Evolutionary conservation across 495 filamentous ascomycete genomes (phyloP).

Genomic region (Chaetomium tenue): DNA sequence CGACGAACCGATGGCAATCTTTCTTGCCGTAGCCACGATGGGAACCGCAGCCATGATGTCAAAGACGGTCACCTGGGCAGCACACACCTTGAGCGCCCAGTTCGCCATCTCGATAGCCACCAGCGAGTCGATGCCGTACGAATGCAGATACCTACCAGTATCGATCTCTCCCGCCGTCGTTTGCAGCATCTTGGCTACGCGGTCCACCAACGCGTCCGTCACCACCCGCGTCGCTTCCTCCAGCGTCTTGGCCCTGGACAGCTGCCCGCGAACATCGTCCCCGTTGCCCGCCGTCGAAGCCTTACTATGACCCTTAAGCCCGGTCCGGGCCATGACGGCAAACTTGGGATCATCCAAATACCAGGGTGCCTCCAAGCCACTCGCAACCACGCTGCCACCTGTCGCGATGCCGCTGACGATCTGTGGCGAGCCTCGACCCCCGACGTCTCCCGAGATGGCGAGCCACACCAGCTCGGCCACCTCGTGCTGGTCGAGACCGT

Average conservation of each 20-base stretch:
- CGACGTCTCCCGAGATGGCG: background rate
- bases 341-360: background rate
- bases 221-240: background rate
- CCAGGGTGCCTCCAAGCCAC: background rate
- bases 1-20: background rate
- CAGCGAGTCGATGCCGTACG: constrained; percentile 48
- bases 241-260: background rate
- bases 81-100: constrained; percentile 26
- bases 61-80: background rate
- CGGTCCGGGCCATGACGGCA: background rate
- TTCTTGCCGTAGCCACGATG: background rate
- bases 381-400: background rate
- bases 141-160: constrained; percentile 22
- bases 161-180: constrained; percentile 33
- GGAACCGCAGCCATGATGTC: background rate
- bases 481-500: background rate
- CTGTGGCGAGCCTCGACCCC: background rate
- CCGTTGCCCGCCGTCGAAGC: background rate
- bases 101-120: constrained; percentile 49
- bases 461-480: constrained; percentile 1
- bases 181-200: constrained; percentile 27
- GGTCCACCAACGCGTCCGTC: background rate
- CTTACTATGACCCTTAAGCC: background rate
- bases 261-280: background rate
- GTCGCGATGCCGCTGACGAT: constrained; percentile 1